Base-by-base conservation (phyloP, 208 protist species). In the Crithidia brevicula region DNA sequence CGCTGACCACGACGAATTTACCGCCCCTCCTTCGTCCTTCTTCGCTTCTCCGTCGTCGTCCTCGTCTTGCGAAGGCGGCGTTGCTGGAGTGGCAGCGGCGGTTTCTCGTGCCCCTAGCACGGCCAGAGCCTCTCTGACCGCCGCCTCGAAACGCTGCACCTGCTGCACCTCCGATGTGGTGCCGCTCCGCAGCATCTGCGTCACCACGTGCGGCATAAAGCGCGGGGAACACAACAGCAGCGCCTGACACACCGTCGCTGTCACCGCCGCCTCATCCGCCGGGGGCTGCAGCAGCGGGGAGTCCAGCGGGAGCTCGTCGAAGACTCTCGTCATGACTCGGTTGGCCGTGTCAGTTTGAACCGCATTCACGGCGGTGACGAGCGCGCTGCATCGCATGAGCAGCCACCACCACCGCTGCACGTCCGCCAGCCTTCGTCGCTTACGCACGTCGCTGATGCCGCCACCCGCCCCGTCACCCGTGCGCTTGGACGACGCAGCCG, bases 371-470 rank as follows among this genome's bases (percentile, higher is more conserved):
- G 56, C 61, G 6, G 61, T 49, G 15, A 83, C 78, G 18, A 83
- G 61, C 3, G 53, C 58, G 43, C 76, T 67, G 23, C 57, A 73
- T 31, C 70, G 72, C 64, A 83, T 52, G 28, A 76, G 51, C 46
- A 79, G 63, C 70, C 72, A 62, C 78, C 78, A 83, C 77, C 71
- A 82, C 56, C 63, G 59, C 63, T 70, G 70, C 59, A 65, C 38
- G 4, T 65, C 43, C 13, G 59, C 43, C 1, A 65, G 59, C 3
- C 30, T 42, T 1, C 33, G 3, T 9, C 59, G 43, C 59, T 30
- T 23, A 6, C 45, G 59, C 31, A 36, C 33, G 13, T 54, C 59
- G n/a, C 59, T 51, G 18, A 65, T 47, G 50, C 57, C 59, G 49
- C 27, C 23, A 45, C 25, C 43, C 20, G 15, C 38, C 15, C 18